phyloP scores from a whole-genome alignment of 768 basidiomycete species.

The Phlebiopsis flavidoalba region DNA sequence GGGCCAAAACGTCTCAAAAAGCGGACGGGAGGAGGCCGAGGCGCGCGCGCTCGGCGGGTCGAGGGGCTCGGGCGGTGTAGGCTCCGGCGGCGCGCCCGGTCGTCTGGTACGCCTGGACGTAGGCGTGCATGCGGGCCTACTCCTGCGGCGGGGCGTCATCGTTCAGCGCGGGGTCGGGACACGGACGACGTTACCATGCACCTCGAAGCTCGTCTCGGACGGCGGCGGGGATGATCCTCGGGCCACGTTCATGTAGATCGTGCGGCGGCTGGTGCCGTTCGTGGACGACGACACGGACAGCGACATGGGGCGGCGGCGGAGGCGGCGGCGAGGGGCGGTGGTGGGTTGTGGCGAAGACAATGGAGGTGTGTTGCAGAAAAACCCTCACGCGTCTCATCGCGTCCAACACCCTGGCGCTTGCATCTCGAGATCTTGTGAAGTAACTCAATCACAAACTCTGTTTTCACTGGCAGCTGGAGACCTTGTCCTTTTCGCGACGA shows the following conservation, averaged over 20 bases:
- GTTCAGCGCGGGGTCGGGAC: background rate
- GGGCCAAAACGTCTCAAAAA: too few species aligned
- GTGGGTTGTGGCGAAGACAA: background rate
- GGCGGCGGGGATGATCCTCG: background rate
- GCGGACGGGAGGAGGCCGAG: slow-evolving; percentile 44
- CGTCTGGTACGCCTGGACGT: slow-evolving; percentile 41
- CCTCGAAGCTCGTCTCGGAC: slow-evolving; percentile 23
- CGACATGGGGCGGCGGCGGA: background rate
- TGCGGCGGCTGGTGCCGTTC: slow-evolving; percentile 1
- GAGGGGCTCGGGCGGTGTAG: slow-evolving; percentile 44
- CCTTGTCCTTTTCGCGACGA: background rate
- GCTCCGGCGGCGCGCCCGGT: slow-evolving; percentile 44
- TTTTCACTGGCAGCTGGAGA: too few species aligned
- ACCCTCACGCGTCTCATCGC: too few species aligned
- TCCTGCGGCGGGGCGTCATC: slow-evolving; percentile 30
- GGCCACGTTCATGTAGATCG: slow-evolving; percentile 19
- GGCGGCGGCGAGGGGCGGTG: too few species aligned
- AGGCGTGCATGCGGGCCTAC: slow-evolving; percentile 49
- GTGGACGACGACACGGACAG: background rate
- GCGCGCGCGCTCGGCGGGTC: slow-evolving; percentile 35
- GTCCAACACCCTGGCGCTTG: background rate
- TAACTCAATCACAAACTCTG: background rate
- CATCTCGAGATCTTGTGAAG: background rate
- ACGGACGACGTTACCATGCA: slow-evolving; percentile 14
- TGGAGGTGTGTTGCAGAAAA: background rate